Evolutionary conservation across 306 rosid genomes (phyloP), one percentile per base, ranked within the genome.

Genomic region (Lupinus albus): DNA sequence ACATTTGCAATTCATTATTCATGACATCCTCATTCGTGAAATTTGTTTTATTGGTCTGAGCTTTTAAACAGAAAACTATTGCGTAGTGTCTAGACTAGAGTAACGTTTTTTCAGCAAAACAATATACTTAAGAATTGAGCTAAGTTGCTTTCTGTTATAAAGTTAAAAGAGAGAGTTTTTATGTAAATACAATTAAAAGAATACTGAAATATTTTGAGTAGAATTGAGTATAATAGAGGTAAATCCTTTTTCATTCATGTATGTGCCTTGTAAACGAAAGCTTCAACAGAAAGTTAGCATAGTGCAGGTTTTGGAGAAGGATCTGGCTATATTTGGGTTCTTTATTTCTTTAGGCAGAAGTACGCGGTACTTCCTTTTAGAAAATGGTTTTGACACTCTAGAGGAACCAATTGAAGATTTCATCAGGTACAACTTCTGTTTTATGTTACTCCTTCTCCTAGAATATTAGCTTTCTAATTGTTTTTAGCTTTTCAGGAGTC

Each of bases 281-380:
- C 67, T 81, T 78, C 33, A 42, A 64, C 42, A 73, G 71, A 64
- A 72, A 68, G 56, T 79, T 35, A 13, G 58, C 73, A 12, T 57
- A 45, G 55, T 82, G 86, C 91, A 94, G 99, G 92, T 94, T 73
- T 78, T 94, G 84, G 97, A 94, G 83, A 94, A 85, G 85, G 97
- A 90, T 81, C 84, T 94, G 85, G 97, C 97, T 61, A 76, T 94
- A 81, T 88, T 94, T 80, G 99, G 99, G 56, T 94, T 94, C 82
- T 94, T 94, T 84, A 85, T 88, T 81, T 97, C 99, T 77, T 79
- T 94, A 83, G 99, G 99, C 56, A 84, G 96, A 79, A 87, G 86
- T 67, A 82, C 96, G 1, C 84, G 81, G 32, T 81, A 92, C 73
- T 94, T 77, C 78, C 91, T 94, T 65, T 85, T 79, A 20, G 87